Base-by-base conservation (phyloP, 306 rosid species). In the Spatholobus suberectus region DNA sequence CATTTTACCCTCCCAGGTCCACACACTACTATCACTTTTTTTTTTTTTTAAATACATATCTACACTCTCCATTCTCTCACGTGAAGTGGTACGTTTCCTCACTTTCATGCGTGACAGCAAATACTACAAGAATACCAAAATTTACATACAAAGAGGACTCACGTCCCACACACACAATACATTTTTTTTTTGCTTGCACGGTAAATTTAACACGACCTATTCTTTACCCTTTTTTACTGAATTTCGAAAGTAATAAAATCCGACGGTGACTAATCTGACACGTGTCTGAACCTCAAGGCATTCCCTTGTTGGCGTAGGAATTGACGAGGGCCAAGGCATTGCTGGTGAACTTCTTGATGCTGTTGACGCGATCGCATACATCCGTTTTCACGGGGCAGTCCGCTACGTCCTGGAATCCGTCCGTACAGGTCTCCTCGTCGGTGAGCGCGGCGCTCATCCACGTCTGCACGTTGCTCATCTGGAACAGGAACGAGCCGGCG, bases 381-480 rank as follows among this genome's bases (percentile, higher is more conserved):
- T 86, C 93, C 65, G 67, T 2, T 84, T 96, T 96, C 81, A 94
- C 59, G 23, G 92, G 78, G 18, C 91, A 82, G 1, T 96, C 90
- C 4, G 65, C 20, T 37, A 91, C 98, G 34, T 90, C 97, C 49
- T 88, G 84, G 73, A 96, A 94, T 0, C 98, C 99, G 69, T 96
- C 98, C 82, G 99, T 94, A 74, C 99, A 96, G 0, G 99, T 96
- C 40, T 96, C 99, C 83, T 96, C 92, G 57, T 96, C 97, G 10
- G 99, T 96, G 5, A 96, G 82, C 8, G 99, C 98, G 0, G 99
- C 99, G 83, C 99, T 96, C 99, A 96, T 94, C 99, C 99, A 96
- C 91, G 99, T 96, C 91, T 96, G 99, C 6, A 96, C 99, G 87
- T 96, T 94, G 69, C 98, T 91, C 97, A 96, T 94, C 91, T 92